Percentiles rank a stretch among this genome's conserved stretches.
These are phyloP conservation scores for Tolypocladium cylindrosporum DNA, from an alignment of 2,329 filamentous ascomycete species.

Conservation along the genomic window DNA sequence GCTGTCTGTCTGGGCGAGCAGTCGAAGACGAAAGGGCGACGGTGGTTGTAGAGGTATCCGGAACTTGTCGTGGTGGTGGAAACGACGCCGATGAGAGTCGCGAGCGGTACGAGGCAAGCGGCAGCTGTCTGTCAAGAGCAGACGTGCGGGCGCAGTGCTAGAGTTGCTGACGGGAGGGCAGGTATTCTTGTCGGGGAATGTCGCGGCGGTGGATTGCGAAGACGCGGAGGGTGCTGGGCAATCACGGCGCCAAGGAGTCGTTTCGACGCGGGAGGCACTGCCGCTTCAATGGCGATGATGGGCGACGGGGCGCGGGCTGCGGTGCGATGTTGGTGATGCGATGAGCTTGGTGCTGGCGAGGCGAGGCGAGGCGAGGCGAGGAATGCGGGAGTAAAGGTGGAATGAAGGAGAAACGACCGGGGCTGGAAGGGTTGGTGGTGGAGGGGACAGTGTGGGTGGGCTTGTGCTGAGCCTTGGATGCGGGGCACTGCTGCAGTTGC, in stretches of 20 bases:
- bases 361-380: not conserved
- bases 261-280: not conserved
- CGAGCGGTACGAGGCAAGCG: not conserved
- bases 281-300: not conserved
- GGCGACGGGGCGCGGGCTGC: not conserved
- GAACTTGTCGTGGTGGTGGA: not conserved
- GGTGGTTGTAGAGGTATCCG: not conserved
- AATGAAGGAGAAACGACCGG: slow-evolving; percentile 2
- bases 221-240: not conserved
- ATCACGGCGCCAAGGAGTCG: not conserved
- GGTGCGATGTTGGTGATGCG: not conserved
- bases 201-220: not conserved
- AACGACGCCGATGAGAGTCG: not conserved
- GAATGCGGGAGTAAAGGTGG: slow-evolving; percentile 3
- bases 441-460: not conserved
- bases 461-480: slow-evolving; percentile 1
- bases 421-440: not conserved
- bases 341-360: not conserved
- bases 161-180: not conserved
- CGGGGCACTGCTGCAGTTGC: not conserved
- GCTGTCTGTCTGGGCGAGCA: not conserved
- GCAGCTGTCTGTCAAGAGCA: not conserved
- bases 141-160: not conserved
- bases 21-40: not conserved
- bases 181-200: not conserved